A percentile compares a stretch with the other conserved stretches of the same genome.
Conservation (phyloP, 2,329 filamentous ascomycete genomes). For the Arthroderma sp. region DNA sequence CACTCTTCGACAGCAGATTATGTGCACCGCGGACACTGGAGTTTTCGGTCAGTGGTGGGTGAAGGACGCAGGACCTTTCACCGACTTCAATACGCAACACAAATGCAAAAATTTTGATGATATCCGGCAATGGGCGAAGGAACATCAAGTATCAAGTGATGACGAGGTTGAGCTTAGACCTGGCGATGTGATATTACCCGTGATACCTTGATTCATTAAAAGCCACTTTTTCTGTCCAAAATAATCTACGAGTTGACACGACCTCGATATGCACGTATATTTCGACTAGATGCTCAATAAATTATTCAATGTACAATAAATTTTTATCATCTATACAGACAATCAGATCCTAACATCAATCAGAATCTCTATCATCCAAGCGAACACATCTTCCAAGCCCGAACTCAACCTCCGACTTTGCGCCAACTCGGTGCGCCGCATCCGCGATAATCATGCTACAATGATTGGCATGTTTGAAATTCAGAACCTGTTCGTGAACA, state of each 20-base stretch:
- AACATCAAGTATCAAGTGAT: conserved; percentile 16
- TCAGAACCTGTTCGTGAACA: conserved; percentile 6
- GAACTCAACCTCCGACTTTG: conserved; percentile 6
- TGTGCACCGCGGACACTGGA: conserved; percentile 10
- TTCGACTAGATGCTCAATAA: too few species aligned
- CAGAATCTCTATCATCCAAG: background rate
- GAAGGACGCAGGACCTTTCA: conserved; percentile 29
- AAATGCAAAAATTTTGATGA: conserved; percentile 8
- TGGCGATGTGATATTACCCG: conserved; percentile 4
- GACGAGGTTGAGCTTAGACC: conserved; percentile 1
- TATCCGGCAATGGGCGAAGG: conserved; percentile 7
- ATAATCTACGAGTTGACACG: too few species aligned
- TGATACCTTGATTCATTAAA: conserved; percentile 4
- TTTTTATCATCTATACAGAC: too few species aligned
- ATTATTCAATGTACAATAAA: too few species aligned
- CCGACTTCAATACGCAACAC: conserved; percentile 12
- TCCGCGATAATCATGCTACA: conserved; percentile 5
- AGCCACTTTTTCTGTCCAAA: too few species aligned
- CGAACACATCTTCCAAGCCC: conserved; percentile 5
- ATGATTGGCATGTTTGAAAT: conserved; percentile 5
- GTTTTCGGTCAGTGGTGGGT: conserved; percentile 7
- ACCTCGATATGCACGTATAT: too few species aligned
- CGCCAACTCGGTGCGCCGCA: conserved; percentile 1
- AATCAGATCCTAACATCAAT: too few species aligned
- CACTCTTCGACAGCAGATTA: conserved; percentile 10